Conservation (phyloP, 2,329 filamentous ascomycete species). For the Fusarium sp. region DNA sequence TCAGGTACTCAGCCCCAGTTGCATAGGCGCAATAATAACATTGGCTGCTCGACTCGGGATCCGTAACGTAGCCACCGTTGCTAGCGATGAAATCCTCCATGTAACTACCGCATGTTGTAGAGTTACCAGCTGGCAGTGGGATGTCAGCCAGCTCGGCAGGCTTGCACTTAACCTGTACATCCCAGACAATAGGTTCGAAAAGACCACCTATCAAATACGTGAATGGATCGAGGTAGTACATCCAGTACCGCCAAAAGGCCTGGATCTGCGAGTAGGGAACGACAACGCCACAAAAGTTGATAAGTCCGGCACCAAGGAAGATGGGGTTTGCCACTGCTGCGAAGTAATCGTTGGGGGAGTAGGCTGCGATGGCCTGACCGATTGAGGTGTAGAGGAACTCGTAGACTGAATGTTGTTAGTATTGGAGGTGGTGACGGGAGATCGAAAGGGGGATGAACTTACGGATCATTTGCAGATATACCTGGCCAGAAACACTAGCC, state of each 20-base stretch:
- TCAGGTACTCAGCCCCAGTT: background rate
- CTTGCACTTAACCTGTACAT: background rate
- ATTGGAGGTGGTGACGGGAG: fast-evolving
- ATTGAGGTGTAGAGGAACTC: conserved; percentile 70
- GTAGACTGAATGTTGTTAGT: conserved; percentile 51
- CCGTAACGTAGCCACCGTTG: background rate
- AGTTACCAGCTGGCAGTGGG: background rate
- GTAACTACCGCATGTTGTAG: background rate
- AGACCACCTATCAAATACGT: conserved; percentile 55
- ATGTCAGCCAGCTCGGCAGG: conserved; percentile 41
- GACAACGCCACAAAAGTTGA: conserved; percentile 44
- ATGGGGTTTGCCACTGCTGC: conserved; percentile 66
- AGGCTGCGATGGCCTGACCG: conserved; percentile 71
- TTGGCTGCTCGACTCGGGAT: background rate
- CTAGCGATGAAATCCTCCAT: background rate
- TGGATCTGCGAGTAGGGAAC: conserved; percentile 40
- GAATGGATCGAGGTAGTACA: conserved; percentile 58
- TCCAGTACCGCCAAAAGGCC: conserved; percentile 47
- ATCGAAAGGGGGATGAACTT: fast-evolving
- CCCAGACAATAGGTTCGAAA: background rate
- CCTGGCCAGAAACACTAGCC: conserved; percentile 61
- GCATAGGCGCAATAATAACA: background rate
- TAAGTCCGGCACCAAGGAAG: conserved; percentile 3
- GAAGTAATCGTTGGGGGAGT: conserved; percentile 68
- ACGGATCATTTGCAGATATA: conserved; percentile 44